Evolutionary conservation across 2,329 filamentous ascomycete species (phyloP).

Genomic region (Fusarium begoniae): DNA sequence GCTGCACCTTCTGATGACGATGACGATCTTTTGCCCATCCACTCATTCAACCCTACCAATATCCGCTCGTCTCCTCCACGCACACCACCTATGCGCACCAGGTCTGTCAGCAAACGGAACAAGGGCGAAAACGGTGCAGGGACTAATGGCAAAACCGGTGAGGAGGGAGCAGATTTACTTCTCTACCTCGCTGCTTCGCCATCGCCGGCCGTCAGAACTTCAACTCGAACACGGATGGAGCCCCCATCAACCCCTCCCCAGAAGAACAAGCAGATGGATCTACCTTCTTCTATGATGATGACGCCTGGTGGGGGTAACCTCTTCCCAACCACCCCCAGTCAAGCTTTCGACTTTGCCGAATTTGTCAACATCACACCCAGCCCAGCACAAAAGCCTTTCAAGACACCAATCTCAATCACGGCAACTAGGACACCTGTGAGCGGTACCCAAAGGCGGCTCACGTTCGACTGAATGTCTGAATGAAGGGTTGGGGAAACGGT

Average conservation of each 20-base stretch:
- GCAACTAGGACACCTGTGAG: slow-evolving; percentile 66
- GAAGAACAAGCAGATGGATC: slow-evolving; percentile 70
- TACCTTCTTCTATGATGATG: slow-evolving; percentile 89
- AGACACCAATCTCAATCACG: slow-evolving; percentile 72
- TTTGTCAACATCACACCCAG: slow-evolving; percentile 98
- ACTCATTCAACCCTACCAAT: slow-evolving; percentile 74
- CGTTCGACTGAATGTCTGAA: slow-evolving; percentile 75
- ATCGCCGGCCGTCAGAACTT: slow-evolving; percentile 75
- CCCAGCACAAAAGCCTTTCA: slow-evolving; percentile 90
- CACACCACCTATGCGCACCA: slow-evolving; percentile 76
- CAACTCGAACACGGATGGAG: slow-evolving; percentile 61
- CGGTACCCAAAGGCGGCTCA: slow-evolving; percentile 78
- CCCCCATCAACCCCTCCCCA: slow-evolving; percentile 81
- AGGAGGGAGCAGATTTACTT: slow-evolving; percentile 83
- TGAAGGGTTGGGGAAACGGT: background rate
- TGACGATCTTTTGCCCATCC: slow-evolving; percentile 79
- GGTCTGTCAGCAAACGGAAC: slow-evolving; percentile 58
- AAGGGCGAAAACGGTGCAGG: slow-evolving; percentile 56
- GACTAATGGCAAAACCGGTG: slow-evolving; percentile 66
- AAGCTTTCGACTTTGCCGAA: slow-evolving; percentile 91
- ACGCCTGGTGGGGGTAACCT: slow-evolving; percentile 78
- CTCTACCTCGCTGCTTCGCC: slow-evolving; percentile 92
- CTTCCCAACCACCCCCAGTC: slow-evolving; percentile 80
- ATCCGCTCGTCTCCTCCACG: slow-evolving; percentile 83
- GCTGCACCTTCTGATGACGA: slow-evolving; percentile 79